Conservation (phyloP, 352 stramenopile genomes). For the Globisporangium nodosum region DNA sequence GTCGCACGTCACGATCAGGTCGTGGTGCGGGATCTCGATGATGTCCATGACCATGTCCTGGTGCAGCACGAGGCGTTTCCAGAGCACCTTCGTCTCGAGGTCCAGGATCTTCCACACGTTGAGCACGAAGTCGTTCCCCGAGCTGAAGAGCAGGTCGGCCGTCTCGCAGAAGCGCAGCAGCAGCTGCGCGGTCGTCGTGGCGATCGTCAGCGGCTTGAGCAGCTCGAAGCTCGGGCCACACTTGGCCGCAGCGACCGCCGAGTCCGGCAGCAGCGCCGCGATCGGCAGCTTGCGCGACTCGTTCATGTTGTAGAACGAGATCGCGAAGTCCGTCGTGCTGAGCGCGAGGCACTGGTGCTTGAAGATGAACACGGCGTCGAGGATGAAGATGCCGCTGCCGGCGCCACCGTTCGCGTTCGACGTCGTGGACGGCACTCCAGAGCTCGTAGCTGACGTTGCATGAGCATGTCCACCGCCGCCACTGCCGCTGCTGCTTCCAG, state of each 20-base stretch:
- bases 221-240: constrained; percentile 29
- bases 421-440: neutral
- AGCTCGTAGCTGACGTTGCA: neutral
- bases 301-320: constrained; percentile 78
- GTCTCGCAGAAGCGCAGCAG: constrained; percentile 62
- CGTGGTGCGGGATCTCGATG: constrained; percentile 65
- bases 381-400: constrained; percentile 38
- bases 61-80: constrained; percentile 47
- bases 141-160: constrained; percentile 42
- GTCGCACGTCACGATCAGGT: constrained; percentile 71
- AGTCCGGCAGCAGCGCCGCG: constrained; percentile 8
- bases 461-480: neutral
- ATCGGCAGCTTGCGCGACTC: constrained; percentile 33
- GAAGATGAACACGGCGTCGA: constrained; percentile 63
- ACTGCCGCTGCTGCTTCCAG: neutral
- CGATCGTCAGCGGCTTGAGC: constrained; percentile 48
- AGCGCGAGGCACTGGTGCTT: constrained; percentile 57
- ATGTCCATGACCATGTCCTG: constrained; percentile 60
- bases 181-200: constrained; percentile 52
- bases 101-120: constrained; percentile 71
- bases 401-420: neutral
- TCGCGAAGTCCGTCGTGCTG: constrained; percentile 71
- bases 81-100: constrained; percentile 46
- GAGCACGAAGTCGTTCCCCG: constrained; percentile 64
- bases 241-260: constrained; percentile 7